Conservation (phyloP, 805 yeast species). For the Hanseniaspora mollemarum region DNA sequence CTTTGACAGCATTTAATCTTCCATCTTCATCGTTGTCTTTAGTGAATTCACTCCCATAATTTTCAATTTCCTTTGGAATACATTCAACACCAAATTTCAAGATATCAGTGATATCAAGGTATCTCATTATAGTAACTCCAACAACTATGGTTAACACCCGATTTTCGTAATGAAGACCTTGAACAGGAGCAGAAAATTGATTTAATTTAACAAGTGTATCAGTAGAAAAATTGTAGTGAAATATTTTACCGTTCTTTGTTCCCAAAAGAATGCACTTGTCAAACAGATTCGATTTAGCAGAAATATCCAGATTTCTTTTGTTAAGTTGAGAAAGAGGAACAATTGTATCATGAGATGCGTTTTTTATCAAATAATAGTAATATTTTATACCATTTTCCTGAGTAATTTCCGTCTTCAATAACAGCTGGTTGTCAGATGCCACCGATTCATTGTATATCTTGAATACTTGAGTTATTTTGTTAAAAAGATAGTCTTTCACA, state of each 20-base stretch:
- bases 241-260: conserved; percentile 19
- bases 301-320: conserved; percentile 5
- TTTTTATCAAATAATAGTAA: background rate
- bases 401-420: background rate
- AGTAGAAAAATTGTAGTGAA: conserved; percentile 14
- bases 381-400: background rate
- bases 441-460: conserved; percentile 1
- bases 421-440: background rate
- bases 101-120: conserved; percentile 16
- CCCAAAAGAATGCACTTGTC: conserved; percentile 13
- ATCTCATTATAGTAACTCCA: conserved; percentile 20
- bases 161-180: conserved; percentile 27
- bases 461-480: background rate
- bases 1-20: conserved; percentile 21
- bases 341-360: background rate
- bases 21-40: no score
- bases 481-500: background rate
- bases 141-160: conserved; percentile 15
- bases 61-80: conserved; percentile 20
- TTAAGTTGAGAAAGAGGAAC: background rate
- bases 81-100: conserved; percentile 16
- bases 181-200: conserved; percentile 17
- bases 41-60: conserved; percentile 27
- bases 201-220: conserved; percentile 3
- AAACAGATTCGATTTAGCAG: background rate